Base-by-base conservation (phyloP, 495 filamentous ascomycete genomes). In the Trichoderma asperelloides region DNA sequence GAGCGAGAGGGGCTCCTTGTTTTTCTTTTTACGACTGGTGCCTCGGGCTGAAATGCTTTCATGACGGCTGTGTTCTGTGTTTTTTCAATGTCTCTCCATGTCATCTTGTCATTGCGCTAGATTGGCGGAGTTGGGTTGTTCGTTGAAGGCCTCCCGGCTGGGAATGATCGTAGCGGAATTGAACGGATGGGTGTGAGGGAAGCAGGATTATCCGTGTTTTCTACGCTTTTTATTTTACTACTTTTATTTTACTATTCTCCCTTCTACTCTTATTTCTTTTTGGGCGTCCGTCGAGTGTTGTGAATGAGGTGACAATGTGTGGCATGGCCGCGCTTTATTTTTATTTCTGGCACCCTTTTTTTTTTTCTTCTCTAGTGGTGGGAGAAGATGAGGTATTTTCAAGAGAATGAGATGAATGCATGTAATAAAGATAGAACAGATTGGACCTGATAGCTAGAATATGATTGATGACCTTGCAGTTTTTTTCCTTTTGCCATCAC, bases 81-180 rank as follows among this genome's bases (percentile, higher is more conserved):
- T 57, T 21, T 27, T 60, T 30, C 9, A 60, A 30, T 28, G 25
- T 60, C 55, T 60, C 55, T 60, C 33, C 55, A 60, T 33, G 55
- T 60, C 25, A 21, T 60, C 55, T 18, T 28, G 11, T 60, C 55
- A 60, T 60, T 60, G 55, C 55, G 25, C 55, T 60, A 60, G 55
- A 60, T 60, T 60, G 55, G 55, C 55, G 55, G 55, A 60, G 55
- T 60, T 60, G 55, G 55, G 55, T 60, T 60, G 55, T 60, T 60
- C 55, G 55, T 16, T 60, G 25, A 60, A 60, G 55, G 55, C 55
- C 55, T 60, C 55, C 55, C 55, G 55, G 55, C 55, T 60, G 55
- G 55, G 25, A 60, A 60, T 28, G 55, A 60, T 60, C 55, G 55
- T 60, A 60, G 55, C 55, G 55, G 55, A 47, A 60, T 60, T 60